These are phyloP conservation scores for Nemania sp. DNA, from an alignment of 2,329 filamentous ascomycete genomes.

Conservation along the genomic window DNA sequence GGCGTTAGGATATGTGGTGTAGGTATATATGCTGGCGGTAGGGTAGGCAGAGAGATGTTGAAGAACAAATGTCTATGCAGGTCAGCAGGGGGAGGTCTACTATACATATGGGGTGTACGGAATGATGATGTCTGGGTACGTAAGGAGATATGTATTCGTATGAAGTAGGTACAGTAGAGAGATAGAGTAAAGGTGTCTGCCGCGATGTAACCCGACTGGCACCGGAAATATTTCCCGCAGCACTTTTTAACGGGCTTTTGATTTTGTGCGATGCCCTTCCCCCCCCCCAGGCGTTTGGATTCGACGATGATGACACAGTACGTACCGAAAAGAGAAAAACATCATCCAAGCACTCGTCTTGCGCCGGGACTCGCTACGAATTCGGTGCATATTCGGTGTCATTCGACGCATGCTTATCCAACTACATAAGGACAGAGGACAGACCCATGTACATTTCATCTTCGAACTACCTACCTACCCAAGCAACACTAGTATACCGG, in stretches of 20 bases:
- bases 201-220: constrained; percentile 7
- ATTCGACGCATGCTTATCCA: constrained; percentile 18
- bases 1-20: neutral
- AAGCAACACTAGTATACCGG: no score
- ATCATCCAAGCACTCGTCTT: constrained; percentile 3
- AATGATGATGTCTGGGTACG: no score
- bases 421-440: no score
- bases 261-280: no score
- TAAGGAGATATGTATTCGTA: no score
- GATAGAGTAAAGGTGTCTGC: no score
- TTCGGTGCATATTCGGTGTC: constrained; percentile 26
- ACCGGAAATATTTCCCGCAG: neutral
- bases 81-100: neutral
- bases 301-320: neutral
- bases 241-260: no score
- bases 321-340: no score
- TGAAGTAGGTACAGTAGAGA: no score
- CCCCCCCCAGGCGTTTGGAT: constrained; percentile 3
- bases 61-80: neutral
- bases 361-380: constrained; percentile 17
- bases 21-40: neutral
- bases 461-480: no score
- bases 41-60: neutral
- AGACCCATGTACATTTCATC: no score
- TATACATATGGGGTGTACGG: no score